Evolutionary conservation across 306 rosid species (phyloP).

Genomic region (Lathyrus oleraceus): DNA sequence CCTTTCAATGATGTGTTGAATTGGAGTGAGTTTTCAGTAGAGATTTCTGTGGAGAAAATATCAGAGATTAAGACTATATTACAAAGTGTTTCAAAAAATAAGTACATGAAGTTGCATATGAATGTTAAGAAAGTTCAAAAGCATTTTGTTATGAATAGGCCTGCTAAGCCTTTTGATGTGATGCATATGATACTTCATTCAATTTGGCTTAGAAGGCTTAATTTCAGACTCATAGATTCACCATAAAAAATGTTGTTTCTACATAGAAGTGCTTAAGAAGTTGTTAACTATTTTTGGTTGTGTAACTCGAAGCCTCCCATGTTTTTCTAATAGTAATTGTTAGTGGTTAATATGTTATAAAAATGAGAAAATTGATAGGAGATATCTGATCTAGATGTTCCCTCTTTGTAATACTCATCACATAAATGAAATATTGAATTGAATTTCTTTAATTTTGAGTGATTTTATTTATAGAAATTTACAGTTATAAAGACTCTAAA

Average conservation of each 20-base stretch:
- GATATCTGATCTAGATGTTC: no score
- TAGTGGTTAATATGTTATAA: neutral
- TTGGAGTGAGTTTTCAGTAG: constrained; percentile 66
- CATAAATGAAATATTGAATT: neutral
- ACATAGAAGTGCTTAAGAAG: neutral
- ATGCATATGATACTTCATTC: constrained; percentile 82
- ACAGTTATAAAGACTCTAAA: no score
- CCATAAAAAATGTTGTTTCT: neutral
- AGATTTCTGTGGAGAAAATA: constrained; percentile 51
- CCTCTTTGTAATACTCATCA: no score
- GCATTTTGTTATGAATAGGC: constrained; percentile 69
- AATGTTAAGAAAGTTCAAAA: constrained; percentile 47
- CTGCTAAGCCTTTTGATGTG: constrained; percentile 67
- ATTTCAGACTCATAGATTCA: constrained; percentile 39
- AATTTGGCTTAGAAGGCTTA: constrained; percentile 64
- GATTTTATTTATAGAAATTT: no score
- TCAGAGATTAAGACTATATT: constrained; percentile 59
- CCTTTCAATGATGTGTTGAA: constrained; percentile 81
- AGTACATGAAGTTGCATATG: constrained; percentile 50
- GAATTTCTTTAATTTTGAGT: neutral
- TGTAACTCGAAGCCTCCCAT: neutral
- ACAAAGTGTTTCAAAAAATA: constrained; percentile 39
- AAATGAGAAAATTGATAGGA: no score
- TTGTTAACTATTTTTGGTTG: neutral
- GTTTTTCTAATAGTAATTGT: neutral